phyloP scores from a whole-genome alignment of 225 moss, liverwort and hornwort species.

The Bryoerythrophyllum caledonicum region DNA sequence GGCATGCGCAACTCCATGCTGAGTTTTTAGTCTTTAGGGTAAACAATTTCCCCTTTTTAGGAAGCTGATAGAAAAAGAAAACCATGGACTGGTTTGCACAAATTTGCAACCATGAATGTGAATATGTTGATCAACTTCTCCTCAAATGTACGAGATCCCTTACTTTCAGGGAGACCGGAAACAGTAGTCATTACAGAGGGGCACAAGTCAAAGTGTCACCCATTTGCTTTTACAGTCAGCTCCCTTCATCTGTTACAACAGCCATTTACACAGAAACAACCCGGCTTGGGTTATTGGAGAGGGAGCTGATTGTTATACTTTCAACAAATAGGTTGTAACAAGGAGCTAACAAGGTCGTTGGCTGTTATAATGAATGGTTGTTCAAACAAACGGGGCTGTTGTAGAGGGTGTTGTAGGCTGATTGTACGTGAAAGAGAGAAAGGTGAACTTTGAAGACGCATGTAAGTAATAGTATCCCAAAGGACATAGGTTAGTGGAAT shows the following conservation, averaged over 20 bases:
- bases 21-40: neutral
- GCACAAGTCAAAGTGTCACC: neutral
- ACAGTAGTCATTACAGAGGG: neutral
- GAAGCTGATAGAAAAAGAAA: neutral
- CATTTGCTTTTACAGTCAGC: neutral
- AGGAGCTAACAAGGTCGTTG: no score
- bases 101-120: constrained; percentile 5
- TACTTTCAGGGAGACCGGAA: neutral
- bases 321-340: no score
- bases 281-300: no score
- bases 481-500: no score
- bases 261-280: no score
- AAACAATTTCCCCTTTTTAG: neutral
- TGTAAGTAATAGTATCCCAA: no score
- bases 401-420: no score
- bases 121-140: neutral
- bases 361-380: no score
- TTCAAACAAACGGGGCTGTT: no score
- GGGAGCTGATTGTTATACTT: no score
- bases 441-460: no score
- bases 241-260: neutral
- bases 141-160: constrained; percentile 14
- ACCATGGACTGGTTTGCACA: neutral
- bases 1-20: constrained; percentile 57
- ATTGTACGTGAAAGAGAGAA: no score